Percentiles rank a stretch among this genome's conserved stretches.
phyloP scores from a whole-genome alignment of 2,329 filamentous ascomycete genomes.

The Ceratocystis harringtonii region DNA sequence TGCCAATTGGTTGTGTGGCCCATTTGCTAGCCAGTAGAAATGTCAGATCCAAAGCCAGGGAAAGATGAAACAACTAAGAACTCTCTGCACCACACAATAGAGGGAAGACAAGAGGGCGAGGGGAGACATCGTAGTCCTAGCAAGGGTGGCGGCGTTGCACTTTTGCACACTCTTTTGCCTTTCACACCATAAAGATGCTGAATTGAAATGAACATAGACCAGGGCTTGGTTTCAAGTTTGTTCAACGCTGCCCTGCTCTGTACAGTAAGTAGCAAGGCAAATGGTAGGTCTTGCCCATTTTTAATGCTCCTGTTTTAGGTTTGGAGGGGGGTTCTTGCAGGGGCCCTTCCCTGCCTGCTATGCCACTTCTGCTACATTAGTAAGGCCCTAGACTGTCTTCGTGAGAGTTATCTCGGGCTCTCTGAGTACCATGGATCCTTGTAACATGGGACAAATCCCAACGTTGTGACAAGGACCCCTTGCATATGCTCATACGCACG shows the following conservation, averaged over 20 bases:
- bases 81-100: neutral
- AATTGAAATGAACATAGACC: neutral
- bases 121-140: no score
- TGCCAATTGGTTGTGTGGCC: neutral
- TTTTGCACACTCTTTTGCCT: neutral
- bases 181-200: neutral
- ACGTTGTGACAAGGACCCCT: neutral
- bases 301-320: neutral
- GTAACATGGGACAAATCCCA: neutral
- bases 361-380: neutral
- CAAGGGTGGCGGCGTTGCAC: no score
- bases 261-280: neutral
- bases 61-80: neutral
- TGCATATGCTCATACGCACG: neutral
- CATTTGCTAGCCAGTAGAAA: neutral
- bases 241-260: neutral
- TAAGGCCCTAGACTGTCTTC: neutral
- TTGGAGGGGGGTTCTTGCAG: neutral
- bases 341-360: neutral
- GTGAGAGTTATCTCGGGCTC: neutral
- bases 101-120: no score
- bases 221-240: constrained; percentile 4
- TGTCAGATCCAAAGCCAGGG: neutral
- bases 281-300: neutral
- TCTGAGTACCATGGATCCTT: neutral